Evolutionary conservation across 108 stramenopile species (phyloP), one percentile per base, ranked within the genome.

Genomic region (Cyclotella kingstonii): DNA sequence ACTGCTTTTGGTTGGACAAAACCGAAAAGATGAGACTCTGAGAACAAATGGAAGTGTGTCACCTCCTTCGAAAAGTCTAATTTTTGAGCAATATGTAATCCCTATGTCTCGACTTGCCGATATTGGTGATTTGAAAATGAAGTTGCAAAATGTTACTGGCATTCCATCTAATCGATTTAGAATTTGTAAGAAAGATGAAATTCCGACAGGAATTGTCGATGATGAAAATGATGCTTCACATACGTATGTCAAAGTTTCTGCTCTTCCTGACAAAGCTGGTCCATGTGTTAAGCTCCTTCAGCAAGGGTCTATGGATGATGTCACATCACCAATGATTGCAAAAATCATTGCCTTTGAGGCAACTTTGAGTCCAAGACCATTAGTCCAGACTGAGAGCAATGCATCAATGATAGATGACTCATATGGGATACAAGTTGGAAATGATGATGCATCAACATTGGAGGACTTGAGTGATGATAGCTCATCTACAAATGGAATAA

Each of bases 51-150:
- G 41, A 11, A 19, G 41, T 0, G 40, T 54, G 2, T 66, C 73
- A 19, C 87, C 85, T 38, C 91, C 87, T 27, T 92, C 91, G 21
- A 79, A 84, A 39, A 64, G 74, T 7, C 61, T 83, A 3, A 70
- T 90, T 23, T 64, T 76, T 7, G 89, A 93, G 56, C 70, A 90
- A 42, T 93, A 93, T 48, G 48, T 80, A 29, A 79, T 93, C 54
- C 65, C 87, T 0, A 86, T 90, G 78, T 86, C 92, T 12, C 63
- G 92, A 36, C 78, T 93, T 22, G 89, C 89, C 31, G 92, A 93
- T 48, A 78, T 84, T 42, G 81, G 85, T 42, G 92, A 93, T 58
- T 66, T 93, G 57, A 84, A 79, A 59, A 76, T 81, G 45, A 79
- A 85, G 56, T 60, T 93, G 21, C 92, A 93, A 56, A 81, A 89